Base-by-base conservation (phyloP, 2,329 filamentous ascomycete species). In the Lecanicillium sp. region DNA sequence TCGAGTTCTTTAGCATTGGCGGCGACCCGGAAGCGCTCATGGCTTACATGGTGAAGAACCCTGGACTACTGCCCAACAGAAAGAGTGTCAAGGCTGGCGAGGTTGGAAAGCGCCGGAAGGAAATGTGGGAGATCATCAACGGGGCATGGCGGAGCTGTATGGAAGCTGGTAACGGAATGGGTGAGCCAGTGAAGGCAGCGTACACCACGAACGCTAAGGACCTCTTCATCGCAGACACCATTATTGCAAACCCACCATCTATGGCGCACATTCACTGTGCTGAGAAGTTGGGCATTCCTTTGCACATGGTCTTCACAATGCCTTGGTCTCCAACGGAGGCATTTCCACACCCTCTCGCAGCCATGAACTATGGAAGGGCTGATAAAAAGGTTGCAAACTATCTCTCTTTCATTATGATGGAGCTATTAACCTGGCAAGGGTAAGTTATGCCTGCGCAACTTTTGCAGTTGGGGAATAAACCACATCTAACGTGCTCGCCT, bases 371-470 rank as follows among this genome's bases (percentile, higher is more conserved):
- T 70, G 48, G 74, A 0, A 77, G 79, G 37, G 74, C 77, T 0
- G 79, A 83, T 45, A 62, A 67, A 2, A 72, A 69, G 4, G 65
- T 79, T 4, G 77, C 78, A 1, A 85, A 85, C 44, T 84, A 79
- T 50, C 71, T 84, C 17, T 79, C 76, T 1, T 83, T 84, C 47
- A 71, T 74, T 37, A 66, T 86, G 41, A 77, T 87, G 18, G 82
- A 87, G 41, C 74, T 84, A 58, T 64, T 87, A 53, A 83, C 83
- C 3, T 87, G 82, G 82, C 81, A 87, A 61, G 82, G 82, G 57
- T 62, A 41, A 36, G 31, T 54, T 2, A n/a, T 17, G n/a, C n/a
- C n/a, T n/a, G n/a, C n/a, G n/a, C n/a, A n/a, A n/a, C n/a, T n/a
- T n/a, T n/a, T n/a, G n/a, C n/a, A n/a, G n/a, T n/a, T n/a, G n/a